Base-by-base conservation (phyloP, 345 rosid species). In the Raphanus sativus region DNA sequence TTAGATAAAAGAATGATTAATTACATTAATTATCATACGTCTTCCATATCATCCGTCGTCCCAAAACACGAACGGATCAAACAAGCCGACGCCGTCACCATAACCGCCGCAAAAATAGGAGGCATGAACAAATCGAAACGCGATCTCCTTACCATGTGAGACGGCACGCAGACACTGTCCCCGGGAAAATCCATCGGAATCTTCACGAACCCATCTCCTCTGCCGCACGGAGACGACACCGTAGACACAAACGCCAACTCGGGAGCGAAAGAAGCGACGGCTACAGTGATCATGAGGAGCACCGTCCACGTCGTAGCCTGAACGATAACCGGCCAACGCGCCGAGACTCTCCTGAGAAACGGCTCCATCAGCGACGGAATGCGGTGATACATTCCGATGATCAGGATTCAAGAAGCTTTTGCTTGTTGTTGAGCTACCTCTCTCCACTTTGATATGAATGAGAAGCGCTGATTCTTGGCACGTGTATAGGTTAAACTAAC, bases 21-120 rank as follows among this genome's bases (percentile, higher is more conserved):
- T 24, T 25, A 45, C 36, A 45, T 33, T 33, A 33, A 33, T 5
- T 40, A 4, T 42, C 36, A 38, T 71, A 11, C 26, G 15, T 70
- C 69, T 0, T 76, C 75, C 26, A 12, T 8, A 77, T 76, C 6
- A 0, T 76, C 6, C 0, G 63, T 65, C 1, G 60, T 28, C 2
- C 60, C 75, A 12, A 67, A 17, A 74, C 82, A 79, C 8, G 82
- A 74, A 42, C 82, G 69, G 77, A 79, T 30, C 70, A 79, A 74
- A 79, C 75, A 79, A 40, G 82, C 82, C 7, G 78, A 74, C 0
- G 78, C 75, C 4, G 75, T 69, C 4, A 79, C 82, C 82, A 79
- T 79, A 69, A 79, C 75, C 24, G 71, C 82, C 8, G 82, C 75
- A 32, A 79, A 79, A 56, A 79, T 1, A 1, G 82, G 55, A 69